These are phyloP conservation scores for Leccinum solheimii DNA, from an alignment of 1,284 basidiomycete genomes.

Conservation along the genomic window DNA sequence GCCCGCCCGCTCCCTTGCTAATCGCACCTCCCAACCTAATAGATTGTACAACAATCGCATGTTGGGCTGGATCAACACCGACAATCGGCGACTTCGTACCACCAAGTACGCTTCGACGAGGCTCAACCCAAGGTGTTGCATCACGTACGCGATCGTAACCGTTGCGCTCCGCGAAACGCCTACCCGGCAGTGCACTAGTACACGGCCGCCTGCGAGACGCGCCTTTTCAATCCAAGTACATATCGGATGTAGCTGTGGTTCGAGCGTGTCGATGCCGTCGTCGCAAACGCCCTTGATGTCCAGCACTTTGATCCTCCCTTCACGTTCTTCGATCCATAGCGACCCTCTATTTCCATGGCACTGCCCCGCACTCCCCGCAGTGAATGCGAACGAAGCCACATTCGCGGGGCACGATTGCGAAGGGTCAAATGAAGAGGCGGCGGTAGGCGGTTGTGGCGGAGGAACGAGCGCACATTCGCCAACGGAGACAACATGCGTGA, in stretches of 20 bases:
- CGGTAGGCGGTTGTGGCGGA: neutral
- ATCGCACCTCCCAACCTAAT: neutral
- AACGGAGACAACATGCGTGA: neutral
- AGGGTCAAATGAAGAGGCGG: neutral
- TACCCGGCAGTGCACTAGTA: neutral
- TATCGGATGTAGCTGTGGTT: neutral
- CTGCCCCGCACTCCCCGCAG: neutral
- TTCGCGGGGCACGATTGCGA: neutral
- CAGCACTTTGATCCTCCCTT: neutral
- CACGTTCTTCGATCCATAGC: neutral
- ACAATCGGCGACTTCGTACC: neutral
- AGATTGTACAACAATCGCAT: neutral
- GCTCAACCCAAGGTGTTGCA: neutral
- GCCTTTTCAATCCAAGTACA: neutral
- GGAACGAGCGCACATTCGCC: neutral
- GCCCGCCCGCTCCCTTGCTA: neutral
- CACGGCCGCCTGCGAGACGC: neutral
- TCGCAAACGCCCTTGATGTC: neutral
- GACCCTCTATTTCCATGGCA: neutral
- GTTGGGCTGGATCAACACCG: neutral
- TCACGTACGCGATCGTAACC: conserved; percentile 1
- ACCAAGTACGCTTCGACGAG: conserved; percentile 1
- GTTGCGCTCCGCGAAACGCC: neutral
- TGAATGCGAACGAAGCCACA: neutral
- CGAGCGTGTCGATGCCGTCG: conserved; percentile 1